Base-by-base conservation (phyloP, 352 stramenopile genomes). In the Globisporangium okanoganense region DNA sequence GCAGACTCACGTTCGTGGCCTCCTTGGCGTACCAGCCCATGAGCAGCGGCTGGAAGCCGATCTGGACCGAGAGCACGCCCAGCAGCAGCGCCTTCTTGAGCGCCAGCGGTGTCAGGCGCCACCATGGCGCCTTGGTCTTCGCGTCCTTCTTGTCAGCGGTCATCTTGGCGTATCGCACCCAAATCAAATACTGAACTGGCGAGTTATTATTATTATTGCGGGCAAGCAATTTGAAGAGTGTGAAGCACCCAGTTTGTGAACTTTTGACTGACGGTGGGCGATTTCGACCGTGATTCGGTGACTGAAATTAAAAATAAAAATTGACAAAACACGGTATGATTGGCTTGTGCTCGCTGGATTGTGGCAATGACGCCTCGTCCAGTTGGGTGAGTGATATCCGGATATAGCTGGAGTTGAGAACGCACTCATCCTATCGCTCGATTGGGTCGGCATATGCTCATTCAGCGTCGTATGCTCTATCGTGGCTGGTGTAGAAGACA, bases 1-100 rank as follows among this genome's bases (percentile, higher is more conserved):
- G 79, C 22, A 92, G 66, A n/a, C 76, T 69, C 27, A 92, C 73
- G 63, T 91, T 77, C 3, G 67, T 70, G 1, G 79, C 75, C 43
- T 87, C 72, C 9, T 64, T 74, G 18, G 76, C 79, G 68, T 82
- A 94, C 79, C 79, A 89, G 36, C 75, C 71, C 76, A 91, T 90
- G 59, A 92, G 76, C 65, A 90, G 67, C 35, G 83, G 85, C 62
- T 94, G 82, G 50, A 86, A 77, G 27, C 85, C 85, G 40, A 94
- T 86, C 64, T 92, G 83, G 41, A 90, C 59, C 48, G 81, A 80
- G 24, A 92, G 68, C 31, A 91, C 70, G 38, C 78, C 60, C 54
- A 92, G 69, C 65, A 94, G 69, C 66, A 67, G 61, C 52, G 71
- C 55, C 70, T 90, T 86, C 54, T 69, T 77, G n/a, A 76, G 38